These are phyloP conservation scores for Heliamphora pulchella DNA, from an alignment of 179 eudicot species.

Conservation along the genomic window DNA sequence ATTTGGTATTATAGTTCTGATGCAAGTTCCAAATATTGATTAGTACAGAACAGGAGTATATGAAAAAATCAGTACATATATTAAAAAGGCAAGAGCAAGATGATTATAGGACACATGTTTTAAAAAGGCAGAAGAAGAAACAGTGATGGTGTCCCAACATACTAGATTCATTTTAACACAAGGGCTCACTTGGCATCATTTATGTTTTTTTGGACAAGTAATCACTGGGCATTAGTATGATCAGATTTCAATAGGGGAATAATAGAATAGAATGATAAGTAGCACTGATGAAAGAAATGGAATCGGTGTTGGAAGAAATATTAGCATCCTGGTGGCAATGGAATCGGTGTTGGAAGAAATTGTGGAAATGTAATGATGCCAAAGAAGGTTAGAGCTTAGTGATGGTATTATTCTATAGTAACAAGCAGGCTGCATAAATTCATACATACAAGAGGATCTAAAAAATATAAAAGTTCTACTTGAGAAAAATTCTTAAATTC, in stretches of 20 bases:
- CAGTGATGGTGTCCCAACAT: background rate
- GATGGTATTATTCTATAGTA: background rate
- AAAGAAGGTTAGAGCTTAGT: background rate
- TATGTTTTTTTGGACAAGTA: too few relatives aligned
- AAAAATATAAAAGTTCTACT: too few relatives aligned
- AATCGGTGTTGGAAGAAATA: background rate
- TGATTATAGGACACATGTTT: too few relatives aligned
- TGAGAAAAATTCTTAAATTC: too few relatives aligned
- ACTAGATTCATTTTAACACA: background rate
- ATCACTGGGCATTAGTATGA: background rate
- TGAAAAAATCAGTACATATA: too few relatives aligned
- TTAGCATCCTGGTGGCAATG: background rate
- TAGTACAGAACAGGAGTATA: too few relatives aligned
- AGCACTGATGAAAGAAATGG: background rate
- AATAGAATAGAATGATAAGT: background rate
- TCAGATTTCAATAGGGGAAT: constrained; percentile 1
- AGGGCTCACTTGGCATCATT: too few relatives aligned
- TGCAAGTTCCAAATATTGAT: too few relatives aligned
- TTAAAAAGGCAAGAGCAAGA: too few relatives aligned
- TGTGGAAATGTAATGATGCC: background rate
- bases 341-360: background rate
- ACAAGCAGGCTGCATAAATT: constrained; percentile 6
- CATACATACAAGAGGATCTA: background rate
- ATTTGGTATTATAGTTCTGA: too few relatives aligned
- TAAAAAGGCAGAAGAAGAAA: background rate